Evolutionary conservation across 2,329 filamentous ascomycete species (phyloP), one percentile per base, ranked within the genome.

Genomic region (Fusarium graminum): DNA sequence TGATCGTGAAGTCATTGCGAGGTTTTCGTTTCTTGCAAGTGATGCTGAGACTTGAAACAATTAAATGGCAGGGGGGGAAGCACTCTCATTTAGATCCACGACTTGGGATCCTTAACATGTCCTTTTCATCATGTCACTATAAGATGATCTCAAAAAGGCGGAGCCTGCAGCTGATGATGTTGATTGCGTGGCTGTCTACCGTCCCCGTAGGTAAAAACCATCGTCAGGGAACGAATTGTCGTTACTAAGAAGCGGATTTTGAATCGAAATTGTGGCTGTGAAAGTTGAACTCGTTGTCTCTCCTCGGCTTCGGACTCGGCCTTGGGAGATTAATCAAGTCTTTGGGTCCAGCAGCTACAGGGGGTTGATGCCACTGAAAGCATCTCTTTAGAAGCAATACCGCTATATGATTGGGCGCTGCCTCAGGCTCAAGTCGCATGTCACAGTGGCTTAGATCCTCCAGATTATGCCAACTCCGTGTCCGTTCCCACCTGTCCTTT

Each of bases 61-160:
- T 57, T 57, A 29, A 57, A 29, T 38, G 60, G 61, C 38, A 46
- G 61, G 62, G 53, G 61, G 62, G 56, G 32, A 61, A 42, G 22
- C 29, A 13, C 22, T 38, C 38, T 38, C 47, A 60, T 61, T 60
- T 54, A 61, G 46, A 54, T 46, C 44, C 57, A 26, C 45, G 44
- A 41, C 22, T 30, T 39, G 32, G 13, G 22, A 32, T 38, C 58
- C 13, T 19, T 28, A 38, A 19, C 38, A 50, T 40, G 14, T 52
- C 30, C 29, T 22, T 49, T 40, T 54, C 49, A 61, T 54, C 28
- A 17, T 26, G 47, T 47, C 34, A 22, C 13, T 34, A 26, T 52
- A 12, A 44, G 29, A 26, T 43, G 22, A 44, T 39, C n/a, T 52
- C 22, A 43, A 50, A 36, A 30, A 52, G 54, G 22, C 39, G 39